These are phyloP conservation scores for Hansfordia pulvinata DNA, from an alignment of 2,329 filamentous ascomycete genomes.

Conservation along the genomic window DNA sequence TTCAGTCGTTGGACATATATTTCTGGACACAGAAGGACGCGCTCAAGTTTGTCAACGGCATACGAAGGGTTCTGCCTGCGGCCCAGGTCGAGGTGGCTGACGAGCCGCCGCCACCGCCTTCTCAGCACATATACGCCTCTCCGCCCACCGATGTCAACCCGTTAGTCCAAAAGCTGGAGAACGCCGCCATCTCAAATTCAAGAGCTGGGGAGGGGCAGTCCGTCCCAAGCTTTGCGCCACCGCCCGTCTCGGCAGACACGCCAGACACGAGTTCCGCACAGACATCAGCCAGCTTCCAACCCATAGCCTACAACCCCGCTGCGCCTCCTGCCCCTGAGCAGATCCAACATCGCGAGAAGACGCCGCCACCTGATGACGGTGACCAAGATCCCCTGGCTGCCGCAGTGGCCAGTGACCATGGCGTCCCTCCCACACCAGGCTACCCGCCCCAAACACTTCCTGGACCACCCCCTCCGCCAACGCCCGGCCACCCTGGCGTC, in stretches of 20 bases:
- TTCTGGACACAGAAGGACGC: conserved; percentile 68
- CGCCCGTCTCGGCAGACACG: conserved; percentile 20
- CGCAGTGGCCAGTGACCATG: conserved; percentile 42
- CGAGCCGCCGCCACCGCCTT: conserved; percentile 37
- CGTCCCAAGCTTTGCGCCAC: conserved; percentile 23
- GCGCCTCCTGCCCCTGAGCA: conserved; percentile 62
- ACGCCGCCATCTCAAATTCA: conserved; percentile 50
- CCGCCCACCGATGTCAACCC: conserved; percentile 37
- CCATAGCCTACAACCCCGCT: conserved; percentile 68
- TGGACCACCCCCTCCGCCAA: conserved; percentile 8
- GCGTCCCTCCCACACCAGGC: too few relatives aligned
- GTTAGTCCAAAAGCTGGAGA: conserved; percentile 62
- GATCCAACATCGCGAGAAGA: conserved; percentile 64
- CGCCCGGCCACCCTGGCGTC: conserved; percentile 10
- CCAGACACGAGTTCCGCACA: conserved; percentile 19
- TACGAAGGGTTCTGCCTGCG: conserved; percentile 49
- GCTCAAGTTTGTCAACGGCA: conserved; percentile 52
- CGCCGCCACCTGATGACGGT: conserved; percentile 60
- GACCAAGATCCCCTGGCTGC: conserved; percentile 44
- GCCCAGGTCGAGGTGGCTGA: conserved; percentile 49
- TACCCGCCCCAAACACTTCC: conserved; percentile 25
- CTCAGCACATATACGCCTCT: conserved; percentile 13
- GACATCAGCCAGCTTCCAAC: conserved; percentile 34
- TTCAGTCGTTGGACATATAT: conserved; percentile 66
- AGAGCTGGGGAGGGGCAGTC: conserved; percentile 9